phyloP scores from a whole-genome alignment of 169 alveolate genomes.

The Cryptosporidium xiaoi region DNA sequence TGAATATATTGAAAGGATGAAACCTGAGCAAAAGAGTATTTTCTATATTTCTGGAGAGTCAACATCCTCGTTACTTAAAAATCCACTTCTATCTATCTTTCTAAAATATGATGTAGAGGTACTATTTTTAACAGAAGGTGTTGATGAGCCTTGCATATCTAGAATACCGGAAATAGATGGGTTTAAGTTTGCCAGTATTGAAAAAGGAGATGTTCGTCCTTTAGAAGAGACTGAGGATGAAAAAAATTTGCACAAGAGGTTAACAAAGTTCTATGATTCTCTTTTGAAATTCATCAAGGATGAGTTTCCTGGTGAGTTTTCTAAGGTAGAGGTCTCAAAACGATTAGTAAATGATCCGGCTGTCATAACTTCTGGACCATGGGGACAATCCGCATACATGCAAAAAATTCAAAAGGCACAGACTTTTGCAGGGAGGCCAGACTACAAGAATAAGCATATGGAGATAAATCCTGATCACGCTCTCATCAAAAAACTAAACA shows the following conservation, averaged over 20 bases:
- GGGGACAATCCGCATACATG: constrained; percentile 93
- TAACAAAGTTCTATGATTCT: constrained; percentile 80
- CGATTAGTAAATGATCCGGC: constrained; percentile 89
- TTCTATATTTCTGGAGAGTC: constrained; percentile 92
- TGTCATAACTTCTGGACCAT: constrained; percentile 88
- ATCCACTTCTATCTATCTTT: constrained; percentile 93
- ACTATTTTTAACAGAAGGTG: constrained; percentile 92
- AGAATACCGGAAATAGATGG: constrained; percentile 89
- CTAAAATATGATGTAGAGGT: constrained; percentile 93
- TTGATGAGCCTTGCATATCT: constrained; percentile 94
- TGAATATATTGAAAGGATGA: constrained; percentile 91
- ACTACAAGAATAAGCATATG: constrained; percentile 87
- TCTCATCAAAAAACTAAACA: constrained; percentile 85
- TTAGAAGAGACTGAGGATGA: constrained; percentile 84
- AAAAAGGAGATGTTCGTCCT: constrained; percentile 85
- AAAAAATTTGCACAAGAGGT: constrained; percentile 81
- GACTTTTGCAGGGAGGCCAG: constrained; percentile 81
- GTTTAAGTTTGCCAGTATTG: constrained; percentile 84
- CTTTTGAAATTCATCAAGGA: constrained; percentile 84
- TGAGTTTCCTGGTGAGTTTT: constrained; percentile 79
- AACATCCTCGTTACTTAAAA: constrained; percentile 82
- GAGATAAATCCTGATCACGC: constrained; percentile 98
- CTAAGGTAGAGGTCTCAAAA: constrained; percentile 85
- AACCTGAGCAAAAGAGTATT: constrained; percentile 91
- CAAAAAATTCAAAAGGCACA: constrained; percentile 89